Conservation (phyloP, 2,329 filamentous ascomycete species). For the Tolypocladium guangdongense region DNA sequence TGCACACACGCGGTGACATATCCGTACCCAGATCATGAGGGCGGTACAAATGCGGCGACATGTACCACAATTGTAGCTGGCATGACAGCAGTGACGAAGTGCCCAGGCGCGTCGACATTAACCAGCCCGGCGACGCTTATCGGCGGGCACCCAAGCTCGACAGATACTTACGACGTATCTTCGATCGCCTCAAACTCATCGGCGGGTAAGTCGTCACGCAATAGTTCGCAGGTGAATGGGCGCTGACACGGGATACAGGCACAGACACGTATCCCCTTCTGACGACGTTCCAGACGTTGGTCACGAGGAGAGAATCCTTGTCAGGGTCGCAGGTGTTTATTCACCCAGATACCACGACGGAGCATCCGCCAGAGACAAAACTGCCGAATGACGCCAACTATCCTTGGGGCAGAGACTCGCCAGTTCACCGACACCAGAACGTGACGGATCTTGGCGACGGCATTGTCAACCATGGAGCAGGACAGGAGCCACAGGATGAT, state of each 20-base stretch:
- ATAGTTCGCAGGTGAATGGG: not conserved
- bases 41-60: not conserved
- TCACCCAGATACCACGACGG: not conserved
- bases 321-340: not conserved
- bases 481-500: not conserved
- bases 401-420: conserved; percentile 25
- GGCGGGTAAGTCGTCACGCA: not conserved
- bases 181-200: no score
- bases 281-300: conserved; percentile 9
- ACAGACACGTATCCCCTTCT: conserved; percentile 2
- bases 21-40: not conserved
- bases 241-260: not conserved
- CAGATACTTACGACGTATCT: not conserved
- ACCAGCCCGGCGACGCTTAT: not conserved
- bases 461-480: conserved; percentile 4
- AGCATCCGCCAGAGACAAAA: conserved; percentile 3
- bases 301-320: not conserved
- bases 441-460: conserved; percentile 14
- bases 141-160: not conserved
- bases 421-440: conserved; percentile 23
- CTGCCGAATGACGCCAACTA: conserved; percentile 20
- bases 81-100: not conserved
- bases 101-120: not conserved
- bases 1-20: not conserved
- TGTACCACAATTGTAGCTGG: not conserved